These are phyloP conservation scores for Phaffomyces antillensis DNA, from an alignment of 805 yeast genomes.

Conservation along the genomic window DNA sequence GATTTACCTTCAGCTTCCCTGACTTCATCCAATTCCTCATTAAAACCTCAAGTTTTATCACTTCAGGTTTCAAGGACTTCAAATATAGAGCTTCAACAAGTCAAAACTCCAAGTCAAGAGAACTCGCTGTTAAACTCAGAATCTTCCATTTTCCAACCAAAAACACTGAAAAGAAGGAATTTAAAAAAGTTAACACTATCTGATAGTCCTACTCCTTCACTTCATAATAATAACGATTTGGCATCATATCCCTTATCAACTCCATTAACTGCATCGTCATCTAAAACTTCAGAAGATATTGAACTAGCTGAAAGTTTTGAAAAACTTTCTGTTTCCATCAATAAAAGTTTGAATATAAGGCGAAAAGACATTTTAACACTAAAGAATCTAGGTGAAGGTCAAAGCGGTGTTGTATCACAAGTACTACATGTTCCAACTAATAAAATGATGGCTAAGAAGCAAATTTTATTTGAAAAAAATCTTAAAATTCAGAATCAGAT, in stretches of 20 bases:
- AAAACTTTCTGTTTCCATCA: slow-evolving; percentile 46
- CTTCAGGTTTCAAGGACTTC: neutral
- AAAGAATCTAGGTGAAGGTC: slow-evolving; percentile 83
- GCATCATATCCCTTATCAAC: slow-evolving; percentile 4
- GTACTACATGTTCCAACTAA: slow-evolving; percentile 86
- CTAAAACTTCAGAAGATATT: slow-evolving; percentile 20
- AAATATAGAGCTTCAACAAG: neutral
- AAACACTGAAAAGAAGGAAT: slow-evolving; percentile 50
- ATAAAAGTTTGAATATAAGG: slow-evolving; percentile 43
- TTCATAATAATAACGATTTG: neutral
- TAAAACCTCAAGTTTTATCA: neutral
- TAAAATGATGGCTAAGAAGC: slow-evolving; percentile 83
- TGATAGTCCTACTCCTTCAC: slow-evolving; percentile 9
- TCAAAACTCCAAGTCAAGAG: neutral
- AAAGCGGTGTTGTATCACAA: slow-evolving; percentile 87
- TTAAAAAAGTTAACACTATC: slow-evolving; percentile 46
- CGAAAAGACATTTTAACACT: slow-evolving; percentile 67
- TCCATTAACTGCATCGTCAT: slow-evolving; percentile 3
- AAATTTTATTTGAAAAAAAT: slow-evolving; percentile 79
- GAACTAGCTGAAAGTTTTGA: slow-evolving; percentile 38
- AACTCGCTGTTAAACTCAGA: neutral
- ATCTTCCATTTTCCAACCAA: slow-evolving; percentile 28
- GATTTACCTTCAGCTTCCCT: neutral
- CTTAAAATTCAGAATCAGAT: slow-evolving; percentile 75
- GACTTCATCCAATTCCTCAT: neutral